Percentiles rank a stretch among this genome's conserved stretches.
Conservation (phyloP, 805 yeast species). For the Nakazawaea laoshanensis region DNA sequence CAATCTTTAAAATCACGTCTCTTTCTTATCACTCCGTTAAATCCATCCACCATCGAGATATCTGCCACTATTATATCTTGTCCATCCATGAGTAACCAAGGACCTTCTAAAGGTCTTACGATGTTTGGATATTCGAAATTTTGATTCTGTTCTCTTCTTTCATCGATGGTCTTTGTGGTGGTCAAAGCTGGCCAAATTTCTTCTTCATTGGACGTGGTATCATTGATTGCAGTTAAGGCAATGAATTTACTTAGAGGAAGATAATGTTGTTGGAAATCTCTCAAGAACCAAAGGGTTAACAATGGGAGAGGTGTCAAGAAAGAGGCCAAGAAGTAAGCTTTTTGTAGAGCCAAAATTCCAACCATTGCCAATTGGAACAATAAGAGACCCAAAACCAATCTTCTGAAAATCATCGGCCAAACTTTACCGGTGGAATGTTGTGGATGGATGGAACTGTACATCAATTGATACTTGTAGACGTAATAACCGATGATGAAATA, state of each 20-base stretch:
- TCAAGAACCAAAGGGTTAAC: conserved; percentile 53
- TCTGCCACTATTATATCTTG: conserved; percentile 42
- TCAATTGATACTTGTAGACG: conserved; percentile 54
- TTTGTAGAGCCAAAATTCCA: conserved; percentile 72
- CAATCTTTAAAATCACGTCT: conserved; percentile 12
- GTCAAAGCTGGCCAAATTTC: not conserved
- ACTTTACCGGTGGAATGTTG: conserved; percentile 61
- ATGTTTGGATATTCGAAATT: conserved; percentile 74
- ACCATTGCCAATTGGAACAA: conserved; percentile 90
- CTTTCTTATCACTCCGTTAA: conserved; percentile 23
- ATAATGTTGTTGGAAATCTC: conserved; percentile 77
- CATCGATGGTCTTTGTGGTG: conserved; percentile 56
- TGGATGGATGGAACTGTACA: conserved; percentile 54
- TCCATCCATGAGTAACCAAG: conserved; percentile 68
- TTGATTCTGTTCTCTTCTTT: conserved; percentile 61
- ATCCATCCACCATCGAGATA: conserved; percentile 24
- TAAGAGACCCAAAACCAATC: conserved; percentile 73
- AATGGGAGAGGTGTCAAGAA: conserved; percentile 72
- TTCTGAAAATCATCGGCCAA: conserved; percentile 82
- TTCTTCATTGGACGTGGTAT: not conserved
- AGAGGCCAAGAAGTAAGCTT: conserved; percentile 69
- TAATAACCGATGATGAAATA: conserved; percentile 50
- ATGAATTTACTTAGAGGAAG: conserved; percentile 73
- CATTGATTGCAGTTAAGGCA: conserved; percentile 9
- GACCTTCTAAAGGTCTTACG: conserved; percentile 69